Evolutionary conservation across 352 stramenopile species (phyloP), one percentile per base, ranked within the genome.

Genomic region (Globisporangium emineosum): DNA sequence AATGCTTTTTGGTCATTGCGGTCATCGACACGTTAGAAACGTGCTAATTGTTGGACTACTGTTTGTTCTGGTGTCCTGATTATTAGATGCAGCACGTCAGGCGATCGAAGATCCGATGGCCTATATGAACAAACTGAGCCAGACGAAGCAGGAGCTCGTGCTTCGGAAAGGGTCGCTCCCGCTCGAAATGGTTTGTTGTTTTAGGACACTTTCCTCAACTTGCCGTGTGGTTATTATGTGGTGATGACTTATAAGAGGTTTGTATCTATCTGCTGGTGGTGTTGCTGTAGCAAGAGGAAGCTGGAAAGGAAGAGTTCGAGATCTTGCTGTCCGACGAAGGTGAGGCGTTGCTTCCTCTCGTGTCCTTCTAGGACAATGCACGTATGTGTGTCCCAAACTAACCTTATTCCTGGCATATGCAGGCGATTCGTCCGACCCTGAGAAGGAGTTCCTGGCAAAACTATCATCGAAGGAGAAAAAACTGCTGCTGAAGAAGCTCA

Each of bases 381-480:
- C n/a, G n/a, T n/a, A n/a, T n/a, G n/a, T n/a, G n/a, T 17, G 35
- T 32, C 21, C 23, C 15, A 19, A 51, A 21, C 40, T 47, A 12
- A 47, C 40, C 6, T 17, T 12, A 12, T 23, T 47, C 17, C 6
- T 47, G 40, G n/a, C 40, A 21, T 7, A 13, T 29, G 47, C 42
- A 71, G 64, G 58, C 33, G 76, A 80, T 33, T 51, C 59, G 2
- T 54, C 59, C 7, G 70, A 88, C 27, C 56, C 67, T 2, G 81
- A 91, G 67, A 67, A 79, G 23, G 72, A 64, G 37, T 88, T 81
- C 23, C 57, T 92, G 5, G 74, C 79, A 15, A 76, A 66, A 8
- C 67, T 91, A n/a, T 90, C 83, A 8, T 69, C 67, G 3, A 90
- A 89, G 57, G 79, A 91, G 60, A 89, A 90, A 65, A 89, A 79